Conservation (phyloP, 371 early-diverging fungal species). For the Actinomucor elegans region DNA sequence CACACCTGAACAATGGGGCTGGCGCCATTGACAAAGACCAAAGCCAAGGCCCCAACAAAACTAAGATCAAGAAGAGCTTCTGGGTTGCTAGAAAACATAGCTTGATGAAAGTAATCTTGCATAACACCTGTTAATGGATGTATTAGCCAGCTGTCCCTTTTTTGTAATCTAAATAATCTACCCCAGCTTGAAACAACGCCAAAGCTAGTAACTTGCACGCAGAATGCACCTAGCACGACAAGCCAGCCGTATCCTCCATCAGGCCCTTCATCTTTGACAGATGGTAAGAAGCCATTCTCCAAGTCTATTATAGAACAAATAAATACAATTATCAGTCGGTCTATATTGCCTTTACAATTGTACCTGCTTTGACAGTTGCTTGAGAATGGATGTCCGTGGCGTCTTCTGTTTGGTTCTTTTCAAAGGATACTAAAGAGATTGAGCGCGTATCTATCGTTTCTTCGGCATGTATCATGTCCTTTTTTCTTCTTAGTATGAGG, state of each 20-base stretch:
- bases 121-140: slow-evolving; percentile 33
- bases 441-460: no score
- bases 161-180: slow-evolving; percentile 1
- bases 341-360: no score
- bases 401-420: no score
- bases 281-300: no score
- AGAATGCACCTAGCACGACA: slow-evolving; percentile 54
- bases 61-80: slow-evolving; percentile 27
- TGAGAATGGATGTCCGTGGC: no score
- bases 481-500: no score
- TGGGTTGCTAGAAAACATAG: slow-evolving; percentile 14
- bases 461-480: no score
- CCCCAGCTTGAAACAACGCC: slow-evolving; percentile 41
- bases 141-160: no score
- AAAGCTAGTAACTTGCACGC: slow-evolving; percentile 56
- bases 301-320: no score
- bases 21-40: slow-evolving; percentile 26
- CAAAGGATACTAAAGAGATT: no score
- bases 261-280: slow-evolving; percentile 1
- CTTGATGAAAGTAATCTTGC: slow-evolving; percentile 25
- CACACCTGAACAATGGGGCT: slow-evolving; percentile 33
- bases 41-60: slow-evolving; percentile 37
- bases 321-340: no score
- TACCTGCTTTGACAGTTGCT: no score
- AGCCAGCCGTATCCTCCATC: slow-evolving; percentile 65